Evolutionary conservation across 495 filamentous ascomycete species (phyloP).

Genomic region (Lophium mytilinum): DNA sequence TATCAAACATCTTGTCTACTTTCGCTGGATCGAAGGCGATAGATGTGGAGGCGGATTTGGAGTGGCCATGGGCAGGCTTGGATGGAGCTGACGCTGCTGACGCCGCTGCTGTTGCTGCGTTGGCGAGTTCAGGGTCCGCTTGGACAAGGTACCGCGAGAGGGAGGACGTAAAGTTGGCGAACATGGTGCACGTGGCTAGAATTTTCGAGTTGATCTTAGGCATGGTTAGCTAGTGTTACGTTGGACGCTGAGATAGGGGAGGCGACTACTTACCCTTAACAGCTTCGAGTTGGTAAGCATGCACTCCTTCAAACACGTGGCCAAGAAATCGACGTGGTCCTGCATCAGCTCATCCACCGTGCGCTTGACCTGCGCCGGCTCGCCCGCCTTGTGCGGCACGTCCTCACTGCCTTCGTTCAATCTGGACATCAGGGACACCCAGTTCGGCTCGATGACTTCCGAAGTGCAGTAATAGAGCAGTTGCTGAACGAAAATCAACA

Average conservation of each 20-base stretch:
- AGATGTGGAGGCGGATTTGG: constrained; percentile 30
- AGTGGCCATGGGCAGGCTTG: constrained; percentile 29
- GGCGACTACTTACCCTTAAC: constrained; percentile 56
- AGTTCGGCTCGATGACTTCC: constrained; percentile 97
- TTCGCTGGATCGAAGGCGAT: constrained; percentile 50
- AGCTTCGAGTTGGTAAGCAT: constrained; percentile 96
- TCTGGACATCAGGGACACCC: constrained; percentile 81
- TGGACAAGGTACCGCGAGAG: constrained; percentile 71
- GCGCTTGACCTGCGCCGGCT: constrained; percentile 50
- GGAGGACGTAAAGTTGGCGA: constrained; percentile 74
- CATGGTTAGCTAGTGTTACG: background rate
- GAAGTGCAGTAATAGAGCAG: constrained; percentile 92
- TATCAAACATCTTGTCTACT: constrained; percentile 72
- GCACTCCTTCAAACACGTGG: constrained; percentile 96
- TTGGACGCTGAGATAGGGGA: background rate
- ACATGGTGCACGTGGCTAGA: constrained; percentile 85
- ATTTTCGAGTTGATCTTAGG: constrained; percentile 88
- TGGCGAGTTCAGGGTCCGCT: constrained; percentile 63
- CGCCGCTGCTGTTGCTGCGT: constrained; percentile 18
- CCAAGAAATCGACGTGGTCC: constrained; percentile 96
- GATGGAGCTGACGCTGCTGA: constrained; percentile 22
- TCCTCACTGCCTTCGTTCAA: constrained; percentile 46
- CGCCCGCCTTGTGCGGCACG: constrained; percentile 27
- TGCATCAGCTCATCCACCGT: constrained; percentile 98
- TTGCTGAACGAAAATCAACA: constrained; percentile 96